A percentile compares a stretch with the other conserved stretches of the same genome.
Evolutionary conservation across 2,329 filamentous ascomycete species (phyloP).

Genomic region (Colletotrichum viniferum): DNA sequence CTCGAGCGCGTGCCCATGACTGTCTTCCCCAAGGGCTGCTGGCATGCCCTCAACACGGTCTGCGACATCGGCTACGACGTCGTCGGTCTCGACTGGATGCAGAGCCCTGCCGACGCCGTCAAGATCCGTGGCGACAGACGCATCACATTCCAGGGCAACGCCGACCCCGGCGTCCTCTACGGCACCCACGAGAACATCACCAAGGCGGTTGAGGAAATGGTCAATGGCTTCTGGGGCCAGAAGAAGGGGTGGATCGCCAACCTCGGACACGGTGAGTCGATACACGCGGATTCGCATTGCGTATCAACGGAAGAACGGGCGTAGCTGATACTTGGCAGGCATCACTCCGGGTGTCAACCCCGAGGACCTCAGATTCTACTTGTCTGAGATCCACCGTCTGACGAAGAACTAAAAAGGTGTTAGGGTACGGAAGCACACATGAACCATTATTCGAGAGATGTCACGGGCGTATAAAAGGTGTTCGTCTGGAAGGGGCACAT

Average conservation of each 20-base stretch:
- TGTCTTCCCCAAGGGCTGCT: slow-evolving; percentile 96
- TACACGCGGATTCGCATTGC: neutral
- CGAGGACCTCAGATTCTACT: slow-evolving; percentile 91
- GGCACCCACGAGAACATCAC: slow-evolving; percentile 84
- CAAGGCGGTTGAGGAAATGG: slow-evolving; percentile 82
- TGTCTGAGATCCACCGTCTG: slow-evolving; percentile 85
- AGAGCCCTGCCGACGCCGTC: slow-evolving; percentile 85
- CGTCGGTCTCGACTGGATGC: slow-evolving; percentile 92
- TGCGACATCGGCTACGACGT: slow-evolving; percentile 92
- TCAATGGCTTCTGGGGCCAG: slow-evolving; percentile 80
- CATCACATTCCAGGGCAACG: slow-evolving; percentile 89
- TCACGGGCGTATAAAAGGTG: neutral
- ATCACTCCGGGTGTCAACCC: slow-evolving; percentile 96
- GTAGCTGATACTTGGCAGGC: slow-evolving; percentile 51
- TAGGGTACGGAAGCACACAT: neutral
- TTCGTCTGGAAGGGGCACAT: neutral
- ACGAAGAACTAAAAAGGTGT: slow-evolving; percentile 44
- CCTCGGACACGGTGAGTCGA: slow-evolving; percentile 81
- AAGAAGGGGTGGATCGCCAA: slow-evolving; percentile 98
- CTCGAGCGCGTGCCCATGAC: slow-evolving; percentile 91
- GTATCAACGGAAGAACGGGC: neutral
- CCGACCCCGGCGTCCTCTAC: slow-evolving; percentile 92
- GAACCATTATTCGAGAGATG: neutral
- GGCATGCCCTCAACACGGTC: slow-evolving; percentile 88
- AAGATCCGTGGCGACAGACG: slow-evolving; percentile 76